A percentile compares a stretch with the other conserved stretches of the same genome.
Evolutionary conservation across 768 basidiomycete species (phyloP).

Genomic region (Lactarius tabidus): DNA sequence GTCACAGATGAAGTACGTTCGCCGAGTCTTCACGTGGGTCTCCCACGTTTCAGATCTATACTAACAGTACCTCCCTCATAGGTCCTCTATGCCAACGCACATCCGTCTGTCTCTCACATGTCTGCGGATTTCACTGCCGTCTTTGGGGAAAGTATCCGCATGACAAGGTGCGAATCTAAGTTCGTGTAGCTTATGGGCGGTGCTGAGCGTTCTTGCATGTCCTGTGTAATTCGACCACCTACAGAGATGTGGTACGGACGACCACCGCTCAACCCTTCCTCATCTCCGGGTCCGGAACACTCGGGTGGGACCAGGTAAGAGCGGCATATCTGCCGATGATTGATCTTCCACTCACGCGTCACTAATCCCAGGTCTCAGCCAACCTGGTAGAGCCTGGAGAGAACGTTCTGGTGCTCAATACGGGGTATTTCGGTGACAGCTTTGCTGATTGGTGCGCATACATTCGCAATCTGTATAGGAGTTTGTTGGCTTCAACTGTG

Average conservation of each 20-base stretch:
- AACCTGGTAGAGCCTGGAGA: conserved; percentile 86
- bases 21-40: neutral
- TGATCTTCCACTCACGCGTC: neutral
- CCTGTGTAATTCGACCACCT: neutral
- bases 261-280: conserved; percentile 83
- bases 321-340: conserved; percentile 6
- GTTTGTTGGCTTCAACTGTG: neutral
- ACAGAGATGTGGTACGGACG: conserved; percentile 73
- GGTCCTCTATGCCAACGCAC: conserved; percentile 93
- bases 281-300: conserved; percentile 90
- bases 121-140: conserved; percentile 83
- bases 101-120: conserved; percentile 85
- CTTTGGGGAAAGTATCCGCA: conserved; percentile 84
- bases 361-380: conserved; percentile 60
- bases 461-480: neutral
- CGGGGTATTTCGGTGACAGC: conserved; percentile 92
- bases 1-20: conserved; percentile 52
- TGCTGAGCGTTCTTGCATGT: conserved; percentile 10
- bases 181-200: conserved; percentile 1
- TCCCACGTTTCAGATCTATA: neutral
- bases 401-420: conserved; percentile 76
- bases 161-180: conserved; percentile 56
- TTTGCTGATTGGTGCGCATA: conserved; percentile 75
- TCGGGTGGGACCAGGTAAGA: conserved; percentile 91
- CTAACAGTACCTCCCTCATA: conserved; percentile 27